A percentile compares a stretch with the other conserved stretches of the same genome.
Conservation (phyloP, 2,329 filamentous ascomycete genomes). For the Mycocentrospora acerina region DNA sequence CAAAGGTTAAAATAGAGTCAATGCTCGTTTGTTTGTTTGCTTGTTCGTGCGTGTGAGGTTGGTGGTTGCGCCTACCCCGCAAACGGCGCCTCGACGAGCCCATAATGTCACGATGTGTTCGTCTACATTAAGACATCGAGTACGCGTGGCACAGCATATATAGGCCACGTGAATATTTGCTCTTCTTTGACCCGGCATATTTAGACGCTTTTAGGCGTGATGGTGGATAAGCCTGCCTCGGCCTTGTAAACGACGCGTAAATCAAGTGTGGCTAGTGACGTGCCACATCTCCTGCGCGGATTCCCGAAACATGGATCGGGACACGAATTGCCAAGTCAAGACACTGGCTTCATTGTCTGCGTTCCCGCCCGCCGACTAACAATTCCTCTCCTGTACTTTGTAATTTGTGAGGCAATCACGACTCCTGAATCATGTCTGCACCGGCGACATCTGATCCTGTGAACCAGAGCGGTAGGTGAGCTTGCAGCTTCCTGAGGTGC, state of each 20-base stretch:
- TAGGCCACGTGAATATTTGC: too few relatives aligned
- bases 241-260: background rate
- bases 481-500: constrained; percentile 21
- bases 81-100: constrained; percentile 1
- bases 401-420: constrained; percentile 10
- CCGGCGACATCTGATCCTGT: constrained; percentile 27
- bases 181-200: too few relatives aligned
- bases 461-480: constrained; percentile 40
- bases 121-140: too few relatives aligned
- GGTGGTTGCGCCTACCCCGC: constrained; percentile 6
- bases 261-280: constrained; percentile 26
- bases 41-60: background rate
- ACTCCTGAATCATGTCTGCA: constrained; percentile 31
- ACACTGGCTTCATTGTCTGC: constrained; percentile 26
- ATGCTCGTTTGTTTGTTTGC: too few relatives aligned
- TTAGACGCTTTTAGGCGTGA: too few relatives aligned
- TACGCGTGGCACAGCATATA: too few relatives aligned
- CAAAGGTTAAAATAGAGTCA: too few relatives aligned
- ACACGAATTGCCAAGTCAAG: constrained; percentile 41
- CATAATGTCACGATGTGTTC: background rate
- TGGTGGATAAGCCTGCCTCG: constrained; percentile 1
- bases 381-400: constrained; percentile 2
- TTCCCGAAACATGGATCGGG: constrained; percentile 32
- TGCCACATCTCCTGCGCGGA: constrained; percentile 23
- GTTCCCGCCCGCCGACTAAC: constrained; percentile 3